A percentile compares a stretch with the other conserved stretches of the same genome.
phyloP scores from a whole-genome alignment of 805 yeast genomes.

The Teunomyces lycoperdinae region DNA sequence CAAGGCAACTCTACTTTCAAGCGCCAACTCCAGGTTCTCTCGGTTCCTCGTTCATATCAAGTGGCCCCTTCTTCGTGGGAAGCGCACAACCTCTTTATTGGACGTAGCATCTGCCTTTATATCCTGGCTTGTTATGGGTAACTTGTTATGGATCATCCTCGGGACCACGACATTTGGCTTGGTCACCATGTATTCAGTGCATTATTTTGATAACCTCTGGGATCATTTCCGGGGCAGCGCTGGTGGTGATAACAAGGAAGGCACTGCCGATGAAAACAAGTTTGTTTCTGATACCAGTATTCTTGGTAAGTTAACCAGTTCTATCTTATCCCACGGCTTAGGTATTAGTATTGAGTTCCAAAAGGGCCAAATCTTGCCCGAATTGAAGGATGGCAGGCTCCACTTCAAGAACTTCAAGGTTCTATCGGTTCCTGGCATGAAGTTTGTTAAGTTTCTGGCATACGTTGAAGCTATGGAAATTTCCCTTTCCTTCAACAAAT shows the following conservation, averaged over 20 bases:
- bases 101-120: slow-evolving; percentile 50
- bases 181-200: slow-evolving; percentile 42
- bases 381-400: slow-evolving; percentile 49
- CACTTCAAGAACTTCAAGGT: slow-evolving; percentile 40
- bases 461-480: slow-evolving; percentile 42
- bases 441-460: slow-evolving; percentile 17
- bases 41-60: slow-evolving; percentile 37
- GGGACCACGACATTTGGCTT: slow-evolving; percentile 60
- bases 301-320: slow-evolving; percentile 31
- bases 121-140: slow-evolving; percentile 58
- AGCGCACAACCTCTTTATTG: slow-evolving; percentile 47
- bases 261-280: not conserved
- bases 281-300: slow-evolving; percentile 17
- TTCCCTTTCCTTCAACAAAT: slow-evolving; percentile 49
- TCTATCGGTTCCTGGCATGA: slow-evolving; percentile 8
- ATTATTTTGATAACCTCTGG: slow-evolving; percentile 30
- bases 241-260: slow-evolving; percentile 7
- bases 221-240: slow-evolving; percentile 22
- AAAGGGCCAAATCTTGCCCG: slow-evolving; percentile 38
- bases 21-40: slow-evolving; percentile 28
- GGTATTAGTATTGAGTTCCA: slow-evolving; percentile 37
- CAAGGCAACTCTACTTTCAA: slow-evolving; percentile 24
- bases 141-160: slow-evolving; percentile 50
- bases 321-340: slow-evolving; percentile 38
- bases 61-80: slow-evolving; percentile 49